Evolutionary conservation across 352 stramenopile species (phyloP).

Genomic region (Thalassiosira exigua): DNA sequence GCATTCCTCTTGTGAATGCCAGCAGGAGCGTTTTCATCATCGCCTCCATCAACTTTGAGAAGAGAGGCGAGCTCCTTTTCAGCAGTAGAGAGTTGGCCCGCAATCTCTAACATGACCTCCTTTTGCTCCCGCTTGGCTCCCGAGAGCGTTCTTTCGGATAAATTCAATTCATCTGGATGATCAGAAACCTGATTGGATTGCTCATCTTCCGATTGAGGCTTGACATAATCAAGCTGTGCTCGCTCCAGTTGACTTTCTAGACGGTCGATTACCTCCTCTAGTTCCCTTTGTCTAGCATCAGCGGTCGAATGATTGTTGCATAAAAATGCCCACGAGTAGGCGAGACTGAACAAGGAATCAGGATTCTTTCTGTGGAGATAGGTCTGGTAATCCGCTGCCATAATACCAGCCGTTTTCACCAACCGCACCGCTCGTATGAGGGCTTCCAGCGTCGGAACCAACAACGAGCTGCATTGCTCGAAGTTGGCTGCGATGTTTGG

Average conservation of each 20-base stretch:
- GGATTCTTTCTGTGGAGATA: slow-evolving; percentile 35
- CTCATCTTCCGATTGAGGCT: slow-evolving; percentile 2
- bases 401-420: slow-evolving; percentile 54
- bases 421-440: slow-evolving; percentile 59
- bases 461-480: slow-evolving; percentile 33
- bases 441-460: slow-evolving; percentile 73
- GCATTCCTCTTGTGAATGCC: slow-evolving; percentile 80
- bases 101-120: slow-evolving; percentile 66
- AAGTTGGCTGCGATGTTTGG: slow-evolving; percentile 1
- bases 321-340: slow-evolving; percentile 21
- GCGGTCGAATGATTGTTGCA: slow-evolving; percentile 14
- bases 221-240: slow-evolving; percentile 73
- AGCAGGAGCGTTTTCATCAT: slow-evolving; percentile 4
- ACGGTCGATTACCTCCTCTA: slow-evolving; percentile 56
- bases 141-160: slow-evolving; percentile 29
- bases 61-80: slow-evolving; percentile 55
- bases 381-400: slow-evolving; percentile 74
- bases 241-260: slow-evolving; percentile 61
- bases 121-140: slow-evolving; percentile 71
- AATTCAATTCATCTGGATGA: slow-evolving; percentile 10
- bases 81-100: slow-evolving; percentile 53
- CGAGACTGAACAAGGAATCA: slow-evolving; percentile 18
- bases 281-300: slow-evolving; percentile 37
- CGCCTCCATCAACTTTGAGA: slow-evolving; percentile 22
- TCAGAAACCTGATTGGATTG: slow-evolving; percentile 6